phyloP scores from a whole-genome alignment of 2,329 filamentous ascomycete species.

The Pseudogymnoascus sp. region DNA sequence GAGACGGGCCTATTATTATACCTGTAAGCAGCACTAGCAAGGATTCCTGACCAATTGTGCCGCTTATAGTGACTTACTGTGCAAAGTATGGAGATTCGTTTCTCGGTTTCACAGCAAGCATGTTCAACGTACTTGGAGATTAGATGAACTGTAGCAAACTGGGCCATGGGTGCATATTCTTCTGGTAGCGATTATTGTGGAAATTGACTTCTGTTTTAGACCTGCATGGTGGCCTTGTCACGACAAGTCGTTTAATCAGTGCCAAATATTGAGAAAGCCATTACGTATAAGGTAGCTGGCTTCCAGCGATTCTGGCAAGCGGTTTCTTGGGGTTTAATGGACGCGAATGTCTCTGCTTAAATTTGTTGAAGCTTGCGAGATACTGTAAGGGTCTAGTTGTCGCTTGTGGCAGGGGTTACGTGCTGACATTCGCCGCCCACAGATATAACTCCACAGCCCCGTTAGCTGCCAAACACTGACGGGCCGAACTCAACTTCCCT shows the following conservation, averaged over 20 bases:
- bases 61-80: not conserved
- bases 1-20: not conserved
- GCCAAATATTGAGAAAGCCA: no score
- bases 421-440: not conserved
- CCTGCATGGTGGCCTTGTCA: no score
- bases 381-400: not conserved
- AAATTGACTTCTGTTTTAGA: no score
- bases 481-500: not conserved
- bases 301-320: not conserved
- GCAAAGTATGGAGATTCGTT: not conserved
- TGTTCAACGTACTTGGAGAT: no score
- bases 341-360: not conserved
- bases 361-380: not conserved
- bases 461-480: not conserved
- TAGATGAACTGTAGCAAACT: no score
- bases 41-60: not conserved
- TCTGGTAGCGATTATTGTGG: no score
- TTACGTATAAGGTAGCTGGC: not conserved
- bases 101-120: no score
- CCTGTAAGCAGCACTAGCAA: not conserved
- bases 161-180: no score
- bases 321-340: not conserved
- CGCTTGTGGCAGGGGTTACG: no score
- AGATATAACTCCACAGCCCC: not conserved
- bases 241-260: no score